phyloP scores from a whole-genome alignment of 371 early-diverging fungal species.

The Smittium mucronatum region DNA sequence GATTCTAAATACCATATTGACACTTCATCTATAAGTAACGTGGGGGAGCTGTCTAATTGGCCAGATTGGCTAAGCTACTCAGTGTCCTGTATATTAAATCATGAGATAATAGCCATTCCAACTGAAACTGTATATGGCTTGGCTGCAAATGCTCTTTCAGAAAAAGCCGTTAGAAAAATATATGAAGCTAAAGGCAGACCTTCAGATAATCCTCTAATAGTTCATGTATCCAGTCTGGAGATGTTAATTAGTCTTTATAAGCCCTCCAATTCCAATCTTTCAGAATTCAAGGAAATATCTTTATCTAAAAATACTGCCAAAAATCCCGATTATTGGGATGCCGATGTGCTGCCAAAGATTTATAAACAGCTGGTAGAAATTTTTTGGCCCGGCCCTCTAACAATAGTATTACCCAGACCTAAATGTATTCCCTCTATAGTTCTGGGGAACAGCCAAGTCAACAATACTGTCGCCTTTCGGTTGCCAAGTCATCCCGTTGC shows the following conservation, averaged over 20 bases:
- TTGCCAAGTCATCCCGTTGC: constrained; percentile 91
- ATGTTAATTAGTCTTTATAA: constrained; percentile 65
- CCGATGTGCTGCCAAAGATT: constrained; percentile 38
- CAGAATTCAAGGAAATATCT: constrained; percentile 10
- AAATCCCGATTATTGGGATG: constrained; percentile 15
- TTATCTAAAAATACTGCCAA: constrained; percentile 16
- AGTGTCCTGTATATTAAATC: background rate
- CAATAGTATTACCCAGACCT: constrained; percentile 77
- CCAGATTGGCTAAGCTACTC: constrained; percentile 4
- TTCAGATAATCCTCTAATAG: constrained; percentile 96
- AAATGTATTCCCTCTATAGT: constrained; percentile 55
- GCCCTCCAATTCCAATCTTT: constrained; percentile 25
- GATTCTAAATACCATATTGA: background rate
- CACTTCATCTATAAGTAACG: background rate
- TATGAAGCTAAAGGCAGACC: constrained; percentile 92
- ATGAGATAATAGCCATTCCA: constrained; percentile 73
- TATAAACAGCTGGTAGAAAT: constrained; percentile 51
- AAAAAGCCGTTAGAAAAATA: constrained; percentile 63
- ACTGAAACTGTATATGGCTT: constrained; percentile 99
- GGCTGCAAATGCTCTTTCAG: constrained; percentile 78
- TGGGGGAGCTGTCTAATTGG: background rate
- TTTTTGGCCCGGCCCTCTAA: constrained; percentile 98
- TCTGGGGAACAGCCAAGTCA: constrained; percentile 56
- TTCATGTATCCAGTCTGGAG: constrained; percentile 82
- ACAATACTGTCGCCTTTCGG: constrained; percentile 84